A percentile compares a stretch with the other conserved stretches of the same genome.
Conservation (phyloP, 192 early-diverging fungal genomes). For the Endogone sp. region DNA sequence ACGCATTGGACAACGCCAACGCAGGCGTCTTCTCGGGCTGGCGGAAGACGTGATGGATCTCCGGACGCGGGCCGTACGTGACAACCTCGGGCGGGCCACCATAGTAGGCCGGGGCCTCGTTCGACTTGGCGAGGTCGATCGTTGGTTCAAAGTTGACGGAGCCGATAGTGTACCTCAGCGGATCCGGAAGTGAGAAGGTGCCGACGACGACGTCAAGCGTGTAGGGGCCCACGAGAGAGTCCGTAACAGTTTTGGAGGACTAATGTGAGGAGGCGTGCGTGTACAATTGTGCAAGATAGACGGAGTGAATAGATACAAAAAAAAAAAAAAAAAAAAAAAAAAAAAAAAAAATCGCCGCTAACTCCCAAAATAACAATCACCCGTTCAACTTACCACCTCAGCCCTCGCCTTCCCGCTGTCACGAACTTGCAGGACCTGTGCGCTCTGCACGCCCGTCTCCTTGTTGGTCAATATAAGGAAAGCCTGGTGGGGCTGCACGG, state of each 20-base stretch:
- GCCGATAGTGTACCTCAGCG: conserved; percentile 23
- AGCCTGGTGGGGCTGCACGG: conserved; percentile 19
- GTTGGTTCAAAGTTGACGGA: conserved; percentile 13
- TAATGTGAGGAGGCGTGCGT: too few relatives aligned
- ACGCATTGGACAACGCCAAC: conserved; percentile 30
- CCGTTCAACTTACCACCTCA: conserved; percentile 13
- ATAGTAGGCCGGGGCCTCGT: background rate
- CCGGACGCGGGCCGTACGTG: conserved; percentile 30
- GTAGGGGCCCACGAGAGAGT: conserved; percentile 20
- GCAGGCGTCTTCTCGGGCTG: conserved; percentile 42
- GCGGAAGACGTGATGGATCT: conserved; percentile 51
- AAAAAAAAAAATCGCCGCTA: background rate
- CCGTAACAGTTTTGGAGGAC: conserved; percentile 17
- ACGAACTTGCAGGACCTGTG: conserved; percentile 9
- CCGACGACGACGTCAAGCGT: conserved; percentile 27
- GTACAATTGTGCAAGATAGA: too few relatives aligned
- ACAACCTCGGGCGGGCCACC: conserved; percentile 3
- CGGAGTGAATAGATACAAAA: too few relatives aligned
- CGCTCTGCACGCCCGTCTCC: conserved; percentile 5
- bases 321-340: too few relatives aligned
- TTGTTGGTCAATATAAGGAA: conserved; percentile 13
- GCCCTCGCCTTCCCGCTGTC: conserved; percentile 16
- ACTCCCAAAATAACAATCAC: too few relatives aligned
- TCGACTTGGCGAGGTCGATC: conserved; percentile 9
- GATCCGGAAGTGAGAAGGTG: conserved; percentile 20